Evolutionary conservation across 164 flowering plant genomes (phyloP), one percentile per base, ranked within the genome.

Genomic region (Warburgia ugandensis): DNA sequence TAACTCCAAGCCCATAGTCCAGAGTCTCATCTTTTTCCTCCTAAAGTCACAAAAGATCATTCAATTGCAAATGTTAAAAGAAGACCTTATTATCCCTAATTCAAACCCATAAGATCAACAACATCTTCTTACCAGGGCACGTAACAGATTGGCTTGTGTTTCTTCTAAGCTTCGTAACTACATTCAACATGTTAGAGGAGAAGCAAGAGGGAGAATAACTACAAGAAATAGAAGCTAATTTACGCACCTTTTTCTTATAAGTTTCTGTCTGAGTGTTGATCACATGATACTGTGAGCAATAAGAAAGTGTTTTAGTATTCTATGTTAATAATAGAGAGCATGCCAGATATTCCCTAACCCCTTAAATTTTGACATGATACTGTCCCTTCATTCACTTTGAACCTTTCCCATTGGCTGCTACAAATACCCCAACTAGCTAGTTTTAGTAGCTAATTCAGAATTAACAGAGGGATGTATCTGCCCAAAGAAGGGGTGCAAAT

Each of bases 201-300:
- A 33, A 3, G n/a, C 45, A 4, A 13, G 16, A 23, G 23, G 13
- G 28, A 29, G 11, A 46, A 32, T 23, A 26, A 21, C n/a, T 19
- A 20, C 17, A 30, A 13, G 48, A n/a, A 50, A 33, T 2, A 6
- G 4, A 38, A 35, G 11, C 10, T 16, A 36, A 19, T 17, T 5
- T n/a, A 44, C 67, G 48, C 23, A 81, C 87, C 81, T 78, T 81
- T 52, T 78, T 81, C 69, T 32, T 69, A 70, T 14, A 54, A 12
- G 82, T 81, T 0, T 72, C 73, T 1, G 76, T 71, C 54, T 64
- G 74, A 35, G 68, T 76, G 56, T 47, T 59, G 64, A 81, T 63
- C 56, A 58, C 68, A 26, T 74, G 81, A 46, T 56, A 68, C 82
- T 81, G 81, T 41, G 35, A 51, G 48, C 44, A 39, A 57, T 20